Evolutionary conservation across 2,329 filamentous ascomycete species (phyloP).

Genomic region (Pestalotiopsis sp.): DNA sequence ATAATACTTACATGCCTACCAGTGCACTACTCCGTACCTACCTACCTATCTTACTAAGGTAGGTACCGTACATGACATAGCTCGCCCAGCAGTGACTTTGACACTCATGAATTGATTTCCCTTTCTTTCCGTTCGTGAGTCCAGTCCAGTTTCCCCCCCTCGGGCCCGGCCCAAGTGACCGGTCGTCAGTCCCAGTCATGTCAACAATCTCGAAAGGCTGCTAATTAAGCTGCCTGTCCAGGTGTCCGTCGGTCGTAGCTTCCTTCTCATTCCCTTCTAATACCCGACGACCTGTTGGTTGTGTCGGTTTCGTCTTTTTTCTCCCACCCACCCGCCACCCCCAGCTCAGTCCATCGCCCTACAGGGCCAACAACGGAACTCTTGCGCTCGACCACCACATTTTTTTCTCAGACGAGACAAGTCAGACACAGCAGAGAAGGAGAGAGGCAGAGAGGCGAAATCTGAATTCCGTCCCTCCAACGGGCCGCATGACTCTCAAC

Average conservation of each 20-base stretch:
- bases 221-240: too few species aligned
- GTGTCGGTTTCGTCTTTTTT: neutral
- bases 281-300: neutral
- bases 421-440: neutral
- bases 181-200: neutral
- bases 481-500: neutral
- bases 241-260: neutral
- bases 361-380: neutral
- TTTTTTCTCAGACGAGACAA: neutral
- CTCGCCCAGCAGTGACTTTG: too few species aligned
- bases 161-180: neutral
- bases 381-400: neutral
- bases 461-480: slow-evolving; percentile 13
- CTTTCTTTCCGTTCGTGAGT: neutral
- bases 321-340: neutral
- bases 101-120: too few species aligned
- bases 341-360: neutral
- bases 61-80: too few species aligned
- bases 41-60: too few species aligned
- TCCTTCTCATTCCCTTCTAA: neutral
- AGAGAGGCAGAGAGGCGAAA: neutral
- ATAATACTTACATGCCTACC: too few species aligned
- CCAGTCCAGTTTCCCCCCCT: neutral
- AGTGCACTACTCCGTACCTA: too few species aligned
- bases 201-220: neutral